A percentile compares a stretch with the other conserved stretches of the same genome.
phyloP scores from a whole-genome alignment of 768 basidiomycete genomes.

The Suillus spraguei region DNA sequence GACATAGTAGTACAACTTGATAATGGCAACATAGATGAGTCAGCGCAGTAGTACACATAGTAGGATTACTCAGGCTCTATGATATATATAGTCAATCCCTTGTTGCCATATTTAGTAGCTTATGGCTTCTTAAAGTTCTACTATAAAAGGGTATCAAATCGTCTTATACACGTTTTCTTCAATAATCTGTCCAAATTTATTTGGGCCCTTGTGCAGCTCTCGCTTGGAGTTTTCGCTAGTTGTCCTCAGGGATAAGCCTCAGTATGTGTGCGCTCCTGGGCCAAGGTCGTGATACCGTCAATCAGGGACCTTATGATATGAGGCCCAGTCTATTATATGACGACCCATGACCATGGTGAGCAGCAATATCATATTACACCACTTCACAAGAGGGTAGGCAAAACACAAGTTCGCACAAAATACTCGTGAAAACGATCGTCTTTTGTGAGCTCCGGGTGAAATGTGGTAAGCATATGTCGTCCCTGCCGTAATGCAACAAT shows the following conservation, averaged over 20 bases:
- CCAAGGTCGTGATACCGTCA: neutral
- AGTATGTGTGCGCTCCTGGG: neutral
- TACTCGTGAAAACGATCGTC: constrained; percentile 92
- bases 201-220: neutral
- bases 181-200: neutral
- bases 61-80: neutral
- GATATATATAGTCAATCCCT: neutral
- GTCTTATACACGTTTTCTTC: neutral
- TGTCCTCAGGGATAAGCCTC: neutral
- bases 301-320: neutral
- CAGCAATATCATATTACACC: neutral
- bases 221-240: neutral
- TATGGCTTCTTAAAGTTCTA: neutral
- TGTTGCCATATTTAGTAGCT: neutral
- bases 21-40: neutral
- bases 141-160: neutral
- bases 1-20: neutral
- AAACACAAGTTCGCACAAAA: constrained; percentile 78
- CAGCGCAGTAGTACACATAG: neutral
- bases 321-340: neutral
- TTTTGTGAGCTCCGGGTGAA: constrained; percentile 91
- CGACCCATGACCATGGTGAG: neutral
- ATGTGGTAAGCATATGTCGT: constrained; percentile 81
- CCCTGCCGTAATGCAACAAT: constrained; percentile 90
- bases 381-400: constrained; percentile 30